Evolutionary conservation across 2,329 filamentous ascomycete genomes (phyloP), one percentile per base, ranked within the genome.

Genomic region (Fusarium mexicanum): DNA sequence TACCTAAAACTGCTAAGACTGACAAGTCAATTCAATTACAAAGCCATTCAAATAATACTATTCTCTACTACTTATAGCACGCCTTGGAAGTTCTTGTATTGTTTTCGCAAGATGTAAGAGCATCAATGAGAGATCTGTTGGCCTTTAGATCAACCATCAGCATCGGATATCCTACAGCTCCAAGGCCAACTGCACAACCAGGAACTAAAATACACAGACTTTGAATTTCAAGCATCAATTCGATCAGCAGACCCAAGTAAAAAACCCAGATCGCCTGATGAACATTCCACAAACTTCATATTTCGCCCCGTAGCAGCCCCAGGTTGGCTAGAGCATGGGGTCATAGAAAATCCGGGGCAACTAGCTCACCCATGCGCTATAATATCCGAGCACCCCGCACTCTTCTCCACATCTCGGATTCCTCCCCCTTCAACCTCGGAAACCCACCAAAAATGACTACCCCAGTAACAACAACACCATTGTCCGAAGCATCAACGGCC

Each of bases 401-500:
- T 41, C 35, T 35, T 33, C 46, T 35, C 53, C 40, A 51, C 29
- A 40, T 16, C 63, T 60, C 62, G 50, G 63, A 67, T 67, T 67
- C 44, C 44, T 13, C 43, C 33, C 37, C n/a, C 38, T 41, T 22
- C 18, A 22, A 40, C 84, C 43, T 31, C 38, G 64, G 40, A 58
- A 53, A 64, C 64, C 61, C 69, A 57, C 37, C 51, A 48, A 29
- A 29, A 37, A 74, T 75, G 68, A 38, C 69, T 3, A 62, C 61
- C 41, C 61, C 72, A 38, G 46, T 43, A 17, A 64, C 58, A 26
- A 59, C 69, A 26, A 75, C 73, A 9, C 74, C 74, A 14, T 47
- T 67, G 29, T 76, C 74, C 5, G 73, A 75, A 41, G 40, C 53
- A 6, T 76, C 74, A 24, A 62, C 67, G 29, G 55, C 40, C 33